A percentile compares a stretch with the other conserved stretches of the same genome.
Conservation (phyloP, 495 filamentous ascomycete genomes). For the Sordaria brevicollis region DNA sequence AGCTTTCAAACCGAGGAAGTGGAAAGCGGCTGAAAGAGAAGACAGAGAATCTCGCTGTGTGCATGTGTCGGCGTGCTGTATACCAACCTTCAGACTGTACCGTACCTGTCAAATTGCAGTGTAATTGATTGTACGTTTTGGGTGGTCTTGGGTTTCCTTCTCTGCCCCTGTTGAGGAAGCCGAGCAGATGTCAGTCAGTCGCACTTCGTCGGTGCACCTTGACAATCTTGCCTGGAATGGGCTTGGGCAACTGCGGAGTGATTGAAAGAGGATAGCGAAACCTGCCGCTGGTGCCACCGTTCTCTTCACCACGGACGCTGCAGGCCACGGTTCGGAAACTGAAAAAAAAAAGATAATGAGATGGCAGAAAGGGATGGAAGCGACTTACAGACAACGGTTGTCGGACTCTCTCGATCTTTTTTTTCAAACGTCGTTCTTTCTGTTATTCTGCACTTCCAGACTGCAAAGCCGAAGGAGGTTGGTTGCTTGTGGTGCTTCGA, state of each 20-base stretch:
- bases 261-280: constrained; percentile 48
- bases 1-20: background rate
- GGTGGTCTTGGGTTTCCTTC: background rate
- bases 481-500: background rate
- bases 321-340: constrained; percentile 15
- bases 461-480: background rate
- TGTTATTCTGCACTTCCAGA: background rate
- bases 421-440: background rate
- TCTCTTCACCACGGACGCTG: constrained; percentile 24
- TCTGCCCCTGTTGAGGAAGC: background rate
- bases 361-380: background rate
- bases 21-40: background rate
- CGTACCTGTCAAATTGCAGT: background rate
- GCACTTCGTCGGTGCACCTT: constrained; percentile 10
- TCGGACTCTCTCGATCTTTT: background rate
- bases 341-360: background rate
- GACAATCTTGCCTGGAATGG: constrained; percentile 33
- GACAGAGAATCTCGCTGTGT: background rate
- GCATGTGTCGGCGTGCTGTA: background rate
- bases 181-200: background rate
- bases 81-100: background rate
- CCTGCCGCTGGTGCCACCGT: constrained; percentile 36
- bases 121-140: background rate
- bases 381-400: background rate
- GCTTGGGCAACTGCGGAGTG: constrained; percentile 48